Evolutionary conservation across 1,284 basidiomycete genomes (phyloP).

Genomic region (Fomitopsis pinicola): DNA sequence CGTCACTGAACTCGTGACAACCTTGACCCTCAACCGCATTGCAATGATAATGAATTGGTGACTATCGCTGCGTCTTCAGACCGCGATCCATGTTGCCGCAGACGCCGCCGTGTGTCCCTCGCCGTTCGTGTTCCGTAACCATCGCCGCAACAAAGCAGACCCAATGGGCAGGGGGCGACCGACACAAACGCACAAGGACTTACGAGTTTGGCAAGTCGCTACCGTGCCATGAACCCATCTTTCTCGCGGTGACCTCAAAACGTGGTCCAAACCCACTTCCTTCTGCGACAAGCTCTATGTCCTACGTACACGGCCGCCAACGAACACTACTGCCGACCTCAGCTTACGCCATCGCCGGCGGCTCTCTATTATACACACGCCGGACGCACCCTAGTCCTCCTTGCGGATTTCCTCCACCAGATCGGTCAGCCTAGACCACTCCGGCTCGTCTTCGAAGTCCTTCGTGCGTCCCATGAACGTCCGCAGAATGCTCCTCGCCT

Average conservation of each 20-base stretch:
- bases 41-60: constrained; percentile 51
- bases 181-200: constrained; percentile 9
- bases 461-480: constrained; percentile 81
- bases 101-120: constrained; percentile 14
- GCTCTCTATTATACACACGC: constrained; percentile 3
- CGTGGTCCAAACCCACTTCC: background rate
- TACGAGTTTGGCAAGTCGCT: constrained; percentile 13
- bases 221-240: background rate
- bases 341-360: constrained; percentile 8
- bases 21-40: constrained; percentile 65
- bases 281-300: background rate
- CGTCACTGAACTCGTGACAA: constrained; percentile 70
- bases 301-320: background rate
- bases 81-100: constrained; percentile 4
- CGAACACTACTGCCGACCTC: constrained; percentile 21
- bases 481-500: constrained; percentile 84
- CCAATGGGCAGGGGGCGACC: constrained; percentile 5
- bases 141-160: constrained; percentile 12
- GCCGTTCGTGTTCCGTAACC: constrained; percentile 18
- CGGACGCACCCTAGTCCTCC: constrained; percentile 15
- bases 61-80: constrained; percentile 6
- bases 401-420: constrained; percentile 51
- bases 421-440: constrained; percentile 70
- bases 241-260: background rate
- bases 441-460: constrained; percentile 85